Base-by-base conservation (phyloP, 1,139 yeast genomes). In the Blastobotrys buckinghamii region DNA sequence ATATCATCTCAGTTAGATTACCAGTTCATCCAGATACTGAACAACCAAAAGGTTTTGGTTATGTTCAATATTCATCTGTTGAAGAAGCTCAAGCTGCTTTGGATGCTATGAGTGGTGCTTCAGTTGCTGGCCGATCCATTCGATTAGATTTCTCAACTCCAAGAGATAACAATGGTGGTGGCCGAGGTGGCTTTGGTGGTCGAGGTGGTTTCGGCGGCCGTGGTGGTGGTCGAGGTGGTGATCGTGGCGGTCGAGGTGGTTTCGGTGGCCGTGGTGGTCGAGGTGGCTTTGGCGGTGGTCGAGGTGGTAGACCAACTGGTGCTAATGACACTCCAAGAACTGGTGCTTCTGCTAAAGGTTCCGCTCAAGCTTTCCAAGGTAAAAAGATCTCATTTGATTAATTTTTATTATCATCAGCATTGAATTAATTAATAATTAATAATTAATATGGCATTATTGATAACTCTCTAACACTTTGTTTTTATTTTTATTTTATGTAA, bases 1-100 rank as follows among this genome's bases (percentile, higher is more conserved):
- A 76, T 57, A 86, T 92, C 54, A 73, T 88, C 52, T 85, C 95
- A 53, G 90, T 90, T 63, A 83, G 98, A 76, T 76, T 92, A 61
- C 98, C 98, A 70, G 90, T 97, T 45, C 95, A 90, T 74, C 97
- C 96, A 66, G 97, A 90, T 71, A 89, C 97, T 58, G 95, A 89
- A 70, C 97, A 90, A 74, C 95, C 96, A 70, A 92, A 92, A 80
- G 98, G 98, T 59, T 92, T 92, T 74, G 98, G 97, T 59, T 92
- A 92, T 72, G 96, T 92, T 53, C 97, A 92, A 75, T 90, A 80
- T 68, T 76, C 84, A 39, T 76, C 83, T 50, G 75, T 85, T 57
- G 97, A 90, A 46, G 96, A 88, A 68, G 97, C 98, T 59, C 81
- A 84, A 73, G 79, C 82, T 55, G 97, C 97, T 52, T 74, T 86